Evolutionary conservation across 2,329 filamentous ascomycete genomes (phyloP), one percentile per base, ranked within the genome.

Genomic region (Neonectria magnoliae): DNA sequence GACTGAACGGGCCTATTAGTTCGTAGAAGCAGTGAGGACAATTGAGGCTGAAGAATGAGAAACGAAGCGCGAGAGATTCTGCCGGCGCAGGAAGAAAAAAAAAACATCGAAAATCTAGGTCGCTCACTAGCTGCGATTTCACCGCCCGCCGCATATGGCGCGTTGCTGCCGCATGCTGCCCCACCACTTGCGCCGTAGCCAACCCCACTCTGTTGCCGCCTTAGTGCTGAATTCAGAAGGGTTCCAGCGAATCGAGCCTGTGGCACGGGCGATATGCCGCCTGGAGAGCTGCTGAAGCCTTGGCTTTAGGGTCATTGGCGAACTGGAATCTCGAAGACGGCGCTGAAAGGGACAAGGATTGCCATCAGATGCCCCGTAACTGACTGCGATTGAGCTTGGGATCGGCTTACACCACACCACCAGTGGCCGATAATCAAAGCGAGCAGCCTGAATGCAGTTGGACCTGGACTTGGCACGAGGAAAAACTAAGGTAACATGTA

Each of bases 61-160:
- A 33, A 59, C 18, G 67, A 66, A 68, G 62, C 54, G 64, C 65
- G 65, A 73, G 57, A 53, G 55, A 74, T 74, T 74, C 72, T 74
- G 72, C 71, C 72, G 63, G 58, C 66, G 68, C 67, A 57, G 56
- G 58, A 69, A n/a, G n/a, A 72, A 67, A 70, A 70, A 71, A 74
- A 73, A 61, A 58, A 64, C 61, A 44, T 57, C 53, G 59, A 67
- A 74, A 68, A 60, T 68, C 44, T 63, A 65, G 59, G 65, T 62
- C 60, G 58, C 54, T 65, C 48, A 48, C 63, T 69, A 69, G 67
- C 65, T 73, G 68, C 72, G 72, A 74, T 73, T 74, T 75, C 72
- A 75, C 72, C 72, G 72, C 72, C 71, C 72, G 47, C 72, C 69
- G 64, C 59, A 68, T 73, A 56, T 66, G 68, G 69, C 62, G 53